phyloP scores from a whole-genome alignment of 176 grass and related monocot genomes.

The Aegilops sharonensis region DNA sequence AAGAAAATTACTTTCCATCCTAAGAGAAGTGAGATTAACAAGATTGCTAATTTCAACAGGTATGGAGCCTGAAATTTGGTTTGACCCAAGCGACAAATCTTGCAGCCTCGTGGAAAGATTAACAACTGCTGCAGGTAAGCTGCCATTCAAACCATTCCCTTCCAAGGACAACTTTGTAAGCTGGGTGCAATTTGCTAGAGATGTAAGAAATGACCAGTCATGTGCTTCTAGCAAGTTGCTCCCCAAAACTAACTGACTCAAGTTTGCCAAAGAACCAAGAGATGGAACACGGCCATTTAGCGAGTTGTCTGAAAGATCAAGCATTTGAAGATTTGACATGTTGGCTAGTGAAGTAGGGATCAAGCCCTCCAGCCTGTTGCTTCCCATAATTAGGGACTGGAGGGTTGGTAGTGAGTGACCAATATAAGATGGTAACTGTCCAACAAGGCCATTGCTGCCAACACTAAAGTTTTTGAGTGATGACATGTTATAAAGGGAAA shows the following conservation, averaged over 20 bases:
- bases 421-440: not conserved
- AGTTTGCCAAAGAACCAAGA: not conserved
- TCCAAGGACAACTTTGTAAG: constrained; percentile 21
- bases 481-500: not conserved
- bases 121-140: constrained; percentile 16
- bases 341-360: constrained; percentile 16
- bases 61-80: constrained; percentile 37
- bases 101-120: constrained; percentile 34
- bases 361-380: not conserved
- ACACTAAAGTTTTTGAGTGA: not conserved
- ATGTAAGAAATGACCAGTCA: constrained; percentile 19
- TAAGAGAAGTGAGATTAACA: constrained; percentile 32
- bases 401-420: not conserved
- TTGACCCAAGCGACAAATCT: constrained; percentile 28
- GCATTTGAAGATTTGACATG: not conserved
- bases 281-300: constrained; percentile 12
- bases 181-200: constrained; percentile 24
- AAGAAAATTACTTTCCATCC: constrained; percentile 47
- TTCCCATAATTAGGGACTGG: not conserved
- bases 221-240: constrained; percentile 19
- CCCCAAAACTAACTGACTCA: not conserved
- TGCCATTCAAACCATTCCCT: not conserved
- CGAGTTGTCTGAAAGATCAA: constrained; percentile 23
- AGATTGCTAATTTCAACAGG: constrained; percentile 37
- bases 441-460: constrained; percentile 19